A percentile compares a stretch with the other conserved stretches of the same genome.
Conservation (phyloP, 345 rosid genomes). For the Eutrema heterophyllum region DNA sequence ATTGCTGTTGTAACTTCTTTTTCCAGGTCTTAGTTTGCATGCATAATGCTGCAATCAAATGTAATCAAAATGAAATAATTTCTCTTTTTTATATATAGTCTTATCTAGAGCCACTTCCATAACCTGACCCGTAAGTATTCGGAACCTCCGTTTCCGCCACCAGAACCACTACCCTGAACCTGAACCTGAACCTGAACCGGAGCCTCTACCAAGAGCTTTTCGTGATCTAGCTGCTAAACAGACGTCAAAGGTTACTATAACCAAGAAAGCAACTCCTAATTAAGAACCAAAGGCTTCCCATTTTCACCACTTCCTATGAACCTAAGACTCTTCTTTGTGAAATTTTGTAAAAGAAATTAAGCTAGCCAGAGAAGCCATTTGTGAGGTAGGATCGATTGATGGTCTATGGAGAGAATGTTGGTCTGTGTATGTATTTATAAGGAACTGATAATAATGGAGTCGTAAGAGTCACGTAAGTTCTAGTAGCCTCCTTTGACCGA, state of each 20-base stretch:
- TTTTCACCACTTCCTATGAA: neutral
- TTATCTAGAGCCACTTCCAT: slow-evolving; percentile 26
- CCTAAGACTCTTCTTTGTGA: neutral
- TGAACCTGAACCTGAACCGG: slow-evolving; percentile 33
- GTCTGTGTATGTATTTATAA: slow-evolving; percentile 15
- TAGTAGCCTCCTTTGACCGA: slow-evolving; percentile 9
- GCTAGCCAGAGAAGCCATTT: neutral
- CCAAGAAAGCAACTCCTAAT: slow-evolving; percentile 23
- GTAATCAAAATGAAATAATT: neutral
- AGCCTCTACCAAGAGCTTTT: slow-evolving; percentile 15
- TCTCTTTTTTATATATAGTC: neutral
- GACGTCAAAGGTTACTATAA: slow-evolving; percentile 20
- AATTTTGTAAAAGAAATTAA: neutral
- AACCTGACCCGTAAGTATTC: slow-evolving; percentile 24
- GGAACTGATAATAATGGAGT: slow-evolving; percentile 16
- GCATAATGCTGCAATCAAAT: neutral
- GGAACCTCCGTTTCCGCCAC: slow-evolving; percentile 27
- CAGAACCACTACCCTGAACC: slow-evolving; percentile 41
- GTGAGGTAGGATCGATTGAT: neutral
- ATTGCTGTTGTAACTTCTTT: neutral
- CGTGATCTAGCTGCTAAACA: slow-evolving; percentile 33
- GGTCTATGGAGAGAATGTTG: neutral
- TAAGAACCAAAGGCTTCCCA: slow-evolving; percentile 15
- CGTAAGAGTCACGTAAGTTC: slow-evolving; percentile 25
- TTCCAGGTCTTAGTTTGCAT: neutral